Conservation (phyloP, 2,329 filamentous ascomycete species). For the Monilinia fructicola region DNA sequence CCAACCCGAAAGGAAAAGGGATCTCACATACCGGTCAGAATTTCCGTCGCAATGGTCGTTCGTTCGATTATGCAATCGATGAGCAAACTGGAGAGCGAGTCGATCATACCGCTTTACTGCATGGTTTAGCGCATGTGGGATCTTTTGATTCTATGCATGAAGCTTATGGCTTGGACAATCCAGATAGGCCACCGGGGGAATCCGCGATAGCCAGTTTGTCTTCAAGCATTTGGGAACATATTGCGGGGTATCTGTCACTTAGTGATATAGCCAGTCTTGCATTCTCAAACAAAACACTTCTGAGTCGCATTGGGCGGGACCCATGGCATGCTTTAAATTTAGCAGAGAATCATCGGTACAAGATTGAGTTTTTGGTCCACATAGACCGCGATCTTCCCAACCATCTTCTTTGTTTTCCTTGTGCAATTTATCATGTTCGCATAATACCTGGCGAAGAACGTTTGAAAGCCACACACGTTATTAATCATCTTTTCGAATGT, state of each 20-base stretch:
- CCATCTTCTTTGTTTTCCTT: constrained; percentile 60
- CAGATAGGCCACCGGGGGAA: constrained; percentile 42
- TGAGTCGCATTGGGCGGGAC: constrained; percentile 44
- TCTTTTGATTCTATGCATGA: constrained; percentile 34
- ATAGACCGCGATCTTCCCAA: constrained; percentile 53
- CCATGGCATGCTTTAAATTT: constrained; percentile 44
- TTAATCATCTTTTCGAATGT: constrained; percentile 58
- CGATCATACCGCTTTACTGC: constrained; percentile 39
- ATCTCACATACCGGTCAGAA: neutral
- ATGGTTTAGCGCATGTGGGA: constrained; percentile 38
- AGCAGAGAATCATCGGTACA: constrained; percentile 48
- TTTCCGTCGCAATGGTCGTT: constrained; percentile 9
- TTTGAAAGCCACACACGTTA: constrained; percentile 52
- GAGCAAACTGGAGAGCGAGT: constrained; percentile 39
- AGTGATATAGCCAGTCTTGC: constrained; percentile 51
- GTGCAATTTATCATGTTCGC: constrained; percentile 54
- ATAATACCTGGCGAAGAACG: constrained; percentile 53
- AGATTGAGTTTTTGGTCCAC: constrained; percentile 50
- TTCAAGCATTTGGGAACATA: constrained; percentile 47
- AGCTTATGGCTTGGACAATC: constrained; percentile 19
- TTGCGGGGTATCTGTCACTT: constrained; percentile 46
- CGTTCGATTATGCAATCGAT: constrained; percentile 25
- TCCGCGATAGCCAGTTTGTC: constrained; percentile 48
- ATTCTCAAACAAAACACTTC: constrained; percentile 49
- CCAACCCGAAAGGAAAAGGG: constrained; percentile 1